Evolutionary conservation across 2,329 filamentous ascomycete species (phyloP).

Genomic region (Neophaeococcomyces mojaviensis): DNA sequence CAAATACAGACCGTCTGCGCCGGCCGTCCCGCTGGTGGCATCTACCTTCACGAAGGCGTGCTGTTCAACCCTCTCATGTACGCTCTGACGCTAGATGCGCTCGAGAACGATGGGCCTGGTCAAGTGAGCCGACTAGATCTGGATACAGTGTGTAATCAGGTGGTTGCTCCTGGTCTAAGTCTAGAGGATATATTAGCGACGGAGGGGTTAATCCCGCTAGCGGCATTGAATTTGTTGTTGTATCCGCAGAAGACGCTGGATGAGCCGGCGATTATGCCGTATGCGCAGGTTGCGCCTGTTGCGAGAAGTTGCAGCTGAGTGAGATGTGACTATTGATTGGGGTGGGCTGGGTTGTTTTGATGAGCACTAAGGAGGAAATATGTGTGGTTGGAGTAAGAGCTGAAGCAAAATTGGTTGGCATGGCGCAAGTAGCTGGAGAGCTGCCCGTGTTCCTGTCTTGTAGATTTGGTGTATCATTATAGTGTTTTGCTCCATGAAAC

Average conservation of each 20-base stretch:
- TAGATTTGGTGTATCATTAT: too few relatives aligned
- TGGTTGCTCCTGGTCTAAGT: conserved; percentile 7
- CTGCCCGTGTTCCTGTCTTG: too few relatives aligned
- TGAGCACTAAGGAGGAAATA: too few relatives aligned
- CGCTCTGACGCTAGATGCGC: conserved; percentile 40
- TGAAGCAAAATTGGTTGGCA: too few relatives aligned
- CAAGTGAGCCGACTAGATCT: conserved; percentile 33
- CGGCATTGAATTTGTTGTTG: neutral
- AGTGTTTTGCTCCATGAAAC: too few relatives aligned
- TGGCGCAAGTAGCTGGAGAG: too few relatives aligned
- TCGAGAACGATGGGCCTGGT: conserved; percentile 42
- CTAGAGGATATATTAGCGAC: neutral
- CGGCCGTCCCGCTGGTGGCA: conserved; percentile 40
- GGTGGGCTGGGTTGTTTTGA: too few relatives aligned
- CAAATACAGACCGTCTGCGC: conserved; percentile 39
- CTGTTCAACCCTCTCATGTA: conserved; percentile 42
- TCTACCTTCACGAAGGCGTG: conserved; percentile 46
- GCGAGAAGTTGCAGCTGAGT: too few relatives aligned
- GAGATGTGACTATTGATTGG: too few relatives aligned
- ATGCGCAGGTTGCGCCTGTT: too few relatives aligned
- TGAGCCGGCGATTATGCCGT: neutral
- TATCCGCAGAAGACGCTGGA: neutral
- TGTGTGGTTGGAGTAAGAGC: too few relatives aligned
- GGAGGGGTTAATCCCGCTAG: neutral
- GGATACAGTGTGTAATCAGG: conserved; percentile 32